A percentile compares a stretch with the other conserved stretches of the same genome.
These are phyloP conservation scores for Polyplosphaeria fusca DNA, from an alignment of 495 filamentous ascomycete genomes.

Conservation along the genomic window DNA sequence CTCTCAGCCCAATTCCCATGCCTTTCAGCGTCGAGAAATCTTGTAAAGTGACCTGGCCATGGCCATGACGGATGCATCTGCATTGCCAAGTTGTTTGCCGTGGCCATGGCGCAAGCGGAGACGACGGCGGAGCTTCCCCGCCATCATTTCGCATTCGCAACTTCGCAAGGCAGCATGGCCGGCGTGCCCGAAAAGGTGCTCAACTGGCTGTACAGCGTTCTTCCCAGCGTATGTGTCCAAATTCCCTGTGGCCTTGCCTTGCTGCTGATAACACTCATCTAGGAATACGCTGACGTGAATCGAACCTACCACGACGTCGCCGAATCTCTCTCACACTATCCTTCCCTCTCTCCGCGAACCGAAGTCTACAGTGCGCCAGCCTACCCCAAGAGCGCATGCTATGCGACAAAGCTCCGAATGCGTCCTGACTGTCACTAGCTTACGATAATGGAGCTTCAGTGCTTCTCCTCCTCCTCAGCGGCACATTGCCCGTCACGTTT, in stretches of 20 bases:
- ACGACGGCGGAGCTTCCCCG: constrained; percentile 23
- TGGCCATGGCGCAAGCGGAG: neutral
- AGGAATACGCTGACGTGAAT: constrained; percentile 93
- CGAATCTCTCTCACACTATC: constrained; percentile 74
- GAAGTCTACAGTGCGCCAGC: constrained; percentile 83
- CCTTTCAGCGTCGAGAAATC: too few species aligned
- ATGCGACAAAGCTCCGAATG: neutral
- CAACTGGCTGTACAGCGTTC: constrained; percentile 89
- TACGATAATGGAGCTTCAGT: constrained; percentile 85
- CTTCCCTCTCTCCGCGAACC: constrained; percentile 82
- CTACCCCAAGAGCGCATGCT: neutral
- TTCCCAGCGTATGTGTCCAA: constrained; percentile 63
- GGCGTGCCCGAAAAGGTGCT: constrained; percentile 82
- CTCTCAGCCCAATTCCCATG: too few species aligned
- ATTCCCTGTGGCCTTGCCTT: neutral
- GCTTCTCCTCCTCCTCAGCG: constrained; percentile 79
- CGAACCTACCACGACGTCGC: constrained; percentile 90
- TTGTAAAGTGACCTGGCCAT: too few species aligned
- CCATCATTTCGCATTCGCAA: constrained; percentile 5
- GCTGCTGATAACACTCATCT: constrained; percentile 11
- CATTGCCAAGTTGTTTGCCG: constrained; percentile 6
- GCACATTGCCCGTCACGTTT: constrained; percentile 83
- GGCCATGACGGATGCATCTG: too few species aligned
- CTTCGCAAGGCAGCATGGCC: constrained; percentile 52
- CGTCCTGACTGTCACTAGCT: constrained; percentile 51